These are phyloP conservation scores for Claviceps fusiformis DNA, from an alignment of 2,329 filamentous ascomycete species.

Conservation along the genomic window DNA sequence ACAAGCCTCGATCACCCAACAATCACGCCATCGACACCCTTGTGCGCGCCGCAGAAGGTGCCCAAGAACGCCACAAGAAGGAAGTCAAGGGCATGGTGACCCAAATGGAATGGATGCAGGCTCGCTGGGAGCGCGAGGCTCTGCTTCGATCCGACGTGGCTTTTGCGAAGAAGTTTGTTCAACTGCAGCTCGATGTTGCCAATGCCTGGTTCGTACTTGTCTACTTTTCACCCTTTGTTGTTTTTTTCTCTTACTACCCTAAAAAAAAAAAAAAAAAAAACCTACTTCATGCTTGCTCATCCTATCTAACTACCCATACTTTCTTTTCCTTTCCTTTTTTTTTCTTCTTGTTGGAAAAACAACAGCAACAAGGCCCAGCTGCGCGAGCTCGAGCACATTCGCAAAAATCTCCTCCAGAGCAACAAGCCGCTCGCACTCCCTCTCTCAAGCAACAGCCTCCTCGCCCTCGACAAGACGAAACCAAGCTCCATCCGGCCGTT, in stretches of 20 bases:
- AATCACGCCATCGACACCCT: slow-evolving; percentile 44
- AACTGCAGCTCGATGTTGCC: slow-evolving; percentile 67
- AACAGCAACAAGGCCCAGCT: slow-evolving; percentile 83
- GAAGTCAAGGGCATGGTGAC: slow-evolving; percentile 73
- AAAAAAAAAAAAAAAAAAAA: too few species aligned
- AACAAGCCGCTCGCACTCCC: slow-evolving; percentile 22
- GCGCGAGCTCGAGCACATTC: slow-evolving; percentile 72
- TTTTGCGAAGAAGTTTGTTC: slow-evolving; percentile 75
- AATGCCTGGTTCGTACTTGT: slow-evolving; percentile 66
- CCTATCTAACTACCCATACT: background rate
- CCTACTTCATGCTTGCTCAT: background rate
- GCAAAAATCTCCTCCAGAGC: slow-evolving; percentile 26
- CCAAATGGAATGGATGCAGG: slow-evolving; percentile 84
- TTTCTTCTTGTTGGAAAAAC: background rate
- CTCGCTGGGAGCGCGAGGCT: slow-evolving; percentile 66
- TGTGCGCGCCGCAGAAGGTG: slow-evolving; percentile 42
- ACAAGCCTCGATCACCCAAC: slow-evolving; percentile 13
- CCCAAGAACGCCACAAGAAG: slow-evolving; percentile 56
- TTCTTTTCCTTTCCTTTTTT: background rate
- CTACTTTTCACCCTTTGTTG: background rate
- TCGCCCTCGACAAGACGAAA: slow-evolving; percentile 7
- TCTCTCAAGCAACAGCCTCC: slow-evolving; percentile 8
- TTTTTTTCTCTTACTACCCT: background rate
- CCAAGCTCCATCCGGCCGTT: slow-evolving; percentile 28
- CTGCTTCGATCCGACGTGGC: slow-evolving; percentile 67